phyloP scores from a whole-genome alignment of 2,329 filamentous ascomycete genomes.

The Fusarium graminum region DNA sequence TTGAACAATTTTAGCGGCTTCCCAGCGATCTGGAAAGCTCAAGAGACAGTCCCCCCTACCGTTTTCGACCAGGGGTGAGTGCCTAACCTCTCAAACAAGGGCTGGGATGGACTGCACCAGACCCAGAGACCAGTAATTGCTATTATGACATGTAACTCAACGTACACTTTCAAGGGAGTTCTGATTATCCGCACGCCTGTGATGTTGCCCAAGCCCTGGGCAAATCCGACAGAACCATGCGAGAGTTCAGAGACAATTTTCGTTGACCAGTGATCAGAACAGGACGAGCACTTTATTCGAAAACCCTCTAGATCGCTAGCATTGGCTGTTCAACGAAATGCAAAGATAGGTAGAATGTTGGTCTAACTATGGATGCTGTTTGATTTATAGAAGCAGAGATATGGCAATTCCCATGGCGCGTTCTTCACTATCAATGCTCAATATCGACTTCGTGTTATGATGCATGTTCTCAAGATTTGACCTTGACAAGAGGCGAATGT shows the following conservation, averaged over 20 bases:
- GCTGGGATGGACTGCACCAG: slow-evolving; percentile 36
- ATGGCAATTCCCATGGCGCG: not conserved
- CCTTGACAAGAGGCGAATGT: slow-evolving; percentile 37
- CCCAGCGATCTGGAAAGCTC: slow-evolving; percentile 49
- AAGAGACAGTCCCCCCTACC: slow-evolving; percentile 36
- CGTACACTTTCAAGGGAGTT: not conserved
- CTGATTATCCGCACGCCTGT: slow-evolving; percentile 40
- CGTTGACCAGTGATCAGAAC: slow-evolving; percentile 9
- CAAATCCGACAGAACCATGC: slow-evolving; percentile 31
- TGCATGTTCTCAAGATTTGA: slow-evolving; percentile 14
- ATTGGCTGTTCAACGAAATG: slow-evolving; percentile 2
- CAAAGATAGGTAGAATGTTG: slow-evolving; percentile 5
- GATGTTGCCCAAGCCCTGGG: slow-evolving; percentile 22
- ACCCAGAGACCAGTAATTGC: slow-evolving; percentile 7
- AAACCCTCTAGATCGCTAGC: not conserved
- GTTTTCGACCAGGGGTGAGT: slow-evolving; percentile 34
- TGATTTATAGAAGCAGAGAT: not conserved
- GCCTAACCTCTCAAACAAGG: slow-evolving; percentile 22
- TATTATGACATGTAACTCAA: slow-evolving; percentile 7
- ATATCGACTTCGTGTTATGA: slow-evolving; percentile 17
- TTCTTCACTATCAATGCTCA: slow-evolving; percentile 19
- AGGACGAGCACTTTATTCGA: not conserved
- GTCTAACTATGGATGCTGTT: no score
- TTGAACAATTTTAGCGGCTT: slow-evolving; percentile 46
- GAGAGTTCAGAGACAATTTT: slow-evolving; percentile 6